phyloP scores from a whole-genome alignment of 2,329 filamentous ascomycete species.

The Penicillium sp. region DNA sequence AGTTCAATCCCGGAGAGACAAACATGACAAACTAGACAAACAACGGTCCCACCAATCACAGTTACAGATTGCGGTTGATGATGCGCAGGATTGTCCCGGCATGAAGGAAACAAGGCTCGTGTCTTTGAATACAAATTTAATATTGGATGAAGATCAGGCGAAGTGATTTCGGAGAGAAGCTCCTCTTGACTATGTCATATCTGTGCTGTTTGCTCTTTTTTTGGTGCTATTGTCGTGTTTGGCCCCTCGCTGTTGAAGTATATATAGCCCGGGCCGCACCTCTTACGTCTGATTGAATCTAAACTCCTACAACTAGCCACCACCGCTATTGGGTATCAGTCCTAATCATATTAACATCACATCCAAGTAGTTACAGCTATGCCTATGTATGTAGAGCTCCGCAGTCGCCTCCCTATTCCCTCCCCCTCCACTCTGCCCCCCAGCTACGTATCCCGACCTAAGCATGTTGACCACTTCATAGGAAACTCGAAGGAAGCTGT shows the following conservation, averaged over 20 bases:
- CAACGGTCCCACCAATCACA: slow-evolving; percentile 18
- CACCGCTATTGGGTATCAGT: no score
- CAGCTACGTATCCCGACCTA: background rate
- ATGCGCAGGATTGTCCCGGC: slow-evolving; percentile 2
- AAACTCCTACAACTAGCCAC: background rate
- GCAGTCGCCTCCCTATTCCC: background rate
- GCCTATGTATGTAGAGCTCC: slow-evolving; percentile 11
- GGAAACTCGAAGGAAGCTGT: slow-evolving; percentile 51
- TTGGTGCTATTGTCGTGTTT: background rate
- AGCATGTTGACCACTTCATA: slow-evolving; percentile 23
- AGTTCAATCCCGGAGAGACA: slow-evolving; percentile 20
- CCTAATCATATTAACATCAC: background rate
- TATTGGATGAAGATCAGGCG: background rate
- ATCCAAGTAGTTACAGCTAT: background rate
- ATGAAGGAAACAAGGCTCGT: background rate
- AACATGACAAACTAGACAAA: slow-evolving; percentile 35
- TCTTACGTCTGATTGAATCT: slow-evolving; percentile 20
- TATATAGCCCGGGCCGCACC: slow-evolving; percentile 3
- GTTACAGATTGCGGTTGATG: slow-evolving; percentile 1
- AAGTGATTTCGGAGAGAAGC: no score
- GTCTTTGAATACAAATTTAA: background rate
- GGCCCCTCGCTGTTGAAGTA: background rate
- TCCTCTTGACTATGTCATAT: background rate
- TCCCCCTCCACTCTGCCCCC: no score
- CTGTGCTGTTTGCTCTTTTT: background rate